Evolutionary conservation across 257 asterid species (phyloP).

Genomic region (Fraxinus pennsylvanica): DNA sequence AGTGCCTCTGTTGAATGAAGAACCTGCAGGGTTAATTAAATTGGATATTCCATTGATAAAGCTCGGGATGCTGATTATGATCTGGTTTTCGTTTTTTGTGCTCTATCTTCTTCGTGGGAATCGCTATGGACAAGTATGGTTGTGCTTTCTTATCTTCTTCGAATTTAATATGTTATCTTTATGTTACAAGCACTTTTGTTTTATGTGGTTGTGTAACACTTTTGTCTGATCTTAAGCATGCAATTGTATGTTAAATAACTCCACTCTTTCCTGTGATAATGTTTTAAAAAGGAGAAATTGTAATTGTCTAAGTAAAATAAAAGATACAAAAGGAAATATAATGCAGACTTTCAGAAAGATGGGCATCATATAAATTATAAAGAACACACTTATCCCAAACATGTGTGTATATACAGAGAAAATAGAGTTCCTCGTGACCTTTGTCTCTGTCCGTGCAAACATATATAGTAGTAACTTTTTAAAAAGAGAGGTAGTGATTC

Average conservation of each 20-base stretch:
- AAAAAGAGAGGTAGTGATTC: too few species aligned
- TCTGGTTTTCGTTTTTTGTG: conserved; percentile 70
- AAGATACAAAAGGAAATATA: not conserved
- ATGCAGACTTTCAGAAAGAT: not conserved
- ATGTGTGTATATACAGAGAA: too few species aligned
- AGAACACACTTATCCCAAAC: too few species aligned
- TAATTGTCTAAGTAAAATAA: not conserved
- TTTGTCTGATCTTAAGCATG: conserved; percentile 1
- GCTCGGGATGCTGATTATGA: conserved; percentile 51
- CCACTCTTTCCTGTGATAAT: not conserved
- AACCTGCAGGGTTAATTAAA: conserved; percentile 6
- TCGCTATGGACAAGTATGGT: conserved; percentile 63
- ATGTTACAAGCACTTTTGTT: not conserved
- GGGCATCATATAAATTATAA: too few species aligned
- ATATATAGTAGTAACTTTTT: too few species aligned
- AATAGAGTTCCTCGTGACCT: too few species aligned
- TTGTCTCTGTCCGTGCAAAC: too few species aligned
- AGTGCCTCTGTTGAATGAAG: conserved; percentile 39
- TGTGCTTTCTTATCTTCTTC: not conserved
- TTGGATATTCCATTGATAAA: conserved; percentile 59
- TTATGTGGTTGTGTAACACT: not conserved
- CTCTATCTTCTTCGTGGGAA: conserved; percentile 86
- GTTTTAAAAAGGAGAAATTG: not conserved
- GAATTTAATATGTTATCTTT: not conserved
- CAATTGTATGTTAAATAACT: not conserved